Conservation (phyloP, 1,139 yeast species). For the Saccharomyces hybrid region DNA sequence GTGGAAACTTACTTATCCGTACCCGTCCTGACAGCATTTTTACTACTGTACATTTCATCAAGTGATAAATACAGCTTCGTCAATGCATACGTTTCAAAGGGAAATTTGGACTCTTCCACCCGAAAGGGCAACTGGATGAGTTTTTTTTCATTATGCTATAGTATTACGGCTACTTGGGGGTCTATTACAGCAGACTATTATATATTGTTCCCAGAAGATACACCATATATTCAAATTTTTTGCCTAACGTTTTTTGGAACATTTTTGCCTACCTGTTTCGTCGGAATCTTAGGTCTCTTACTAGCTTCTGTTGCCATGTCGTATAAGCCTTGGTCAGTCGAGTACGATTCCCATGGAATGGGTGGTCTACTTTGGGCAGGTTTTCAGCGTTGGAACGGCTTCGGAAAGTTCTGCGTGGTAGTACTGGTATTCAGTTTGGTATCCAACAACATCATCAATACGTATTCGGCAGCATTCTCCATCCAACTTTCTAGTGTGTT, state of each 20-base stretch:
- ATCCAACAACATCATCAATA: constrained; percentile 73
- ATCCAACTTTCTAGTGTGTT: constrained; percentile 61
- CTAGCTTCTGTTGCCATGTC: constrained; percentile 62
- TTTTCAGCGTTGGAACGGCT: constrained; percentile 67
- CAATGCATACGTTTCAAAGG: constrained; percentile 28
- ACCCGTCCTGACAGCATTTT: constrained; percentile 63
- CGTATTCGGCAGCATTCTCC: constrained; percentile 78
- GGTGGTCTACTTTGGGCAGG: constrained; percentile 72
- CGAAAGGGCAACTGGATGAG: constrained; percentile 63
- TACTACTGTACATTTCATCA: constrained; percentile 62
- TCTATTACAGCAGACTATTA: constrained; percentile 82
- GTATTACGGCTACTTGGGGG: constrained; percentile 88
- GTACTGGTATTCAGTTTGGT: constrained; percentile 65
- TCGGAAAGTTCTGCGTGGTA: constrained; percentile 69
- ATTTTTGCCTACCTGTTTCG: constrained; percentile 66
- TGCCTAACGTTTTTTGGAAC: constrained; percentile 61
- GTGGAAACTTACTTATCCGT: constrained; percentile 64
- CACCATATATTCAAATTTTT: constrained; percentile 52
- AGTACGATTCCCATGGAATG: constrained; percentile 55
- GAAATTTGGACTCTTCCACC: constrained; percentile 35
- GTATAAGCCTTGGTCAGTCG: constrained; percentile 52
- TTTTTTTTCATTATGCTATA: constrained; percentile 66
- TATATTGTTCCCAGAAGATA: constrained; percentile 69
- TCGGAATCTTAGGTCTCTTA: constrained; percentile 66
- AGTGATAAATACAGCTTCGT: constrained; percentile 42